These are phyloP conservation scores for Rhexocercosporidium sp. DNA, from an alignment of 2,329 filamentous ascomycete genomes.

Conservation along the genomic window DNA sequence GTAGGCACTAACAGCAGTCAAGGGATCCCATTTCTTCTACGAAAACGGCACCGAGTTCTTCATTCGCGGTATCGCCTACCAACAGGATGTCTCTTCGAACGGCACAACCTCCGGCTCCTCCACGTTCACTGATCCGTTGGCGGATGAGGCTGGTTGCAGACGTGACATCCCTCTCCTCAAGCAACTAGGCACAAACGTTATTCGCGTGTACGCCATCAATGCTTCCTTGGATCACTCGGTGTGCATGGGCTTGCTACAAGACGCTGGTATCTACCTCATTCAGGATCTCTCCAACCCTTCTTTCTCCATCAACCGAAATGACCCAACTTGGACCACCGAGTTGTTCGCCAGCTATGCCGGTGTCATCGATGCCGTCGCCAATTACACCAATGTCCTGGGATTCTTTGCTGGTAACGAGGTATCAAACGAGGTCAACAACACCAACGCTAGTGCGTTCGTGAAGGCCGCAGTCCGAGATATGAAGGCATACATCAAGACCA, in stretches of 20 bases:
- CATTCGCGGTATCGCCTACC: constrained; percentile 94
- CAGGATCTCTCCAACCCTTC: constrained; percentile 85
- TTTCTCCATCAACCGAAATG: constrained; percentile 83
- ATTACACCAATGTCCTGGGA: constrained; percentile 90
- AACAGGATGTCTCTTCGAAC: constrained; percentile 73
- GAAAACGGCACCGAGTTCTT: constrained; percentile 81
- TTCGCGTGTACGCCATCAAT: constrained; percentile 94
- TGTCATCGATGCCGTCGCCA: constrained; percentile 80
- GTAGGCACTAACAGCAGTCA: constrained; percentile 8
- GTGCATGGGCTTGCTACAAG: constrained; percentile 84
- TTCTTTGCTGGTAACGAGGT: constrained; percentile 99
- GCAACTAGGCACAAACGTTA: constrained; percentile 84
- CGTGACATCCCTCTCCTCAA: constrained; percentile 85
- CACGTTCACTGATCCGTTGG: constrained; percentile 82
- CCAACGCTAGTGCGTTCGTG: constrained; percentile 87
- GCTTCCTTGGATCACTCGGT: constrained; percentile 75
- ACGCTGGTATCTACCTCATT: constrained; percentile 93
- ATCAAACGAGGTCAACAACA: constrained; percentile 87
- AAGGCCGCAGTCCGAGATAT: constrained; percentile 97
- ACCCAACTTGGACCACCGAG: constrained; percentile 77
- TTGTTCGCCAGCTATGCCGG: constrained; percentile 81
- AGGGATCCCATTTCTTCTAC: constrained; percentile 44
- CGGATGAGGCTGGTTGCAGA: constrained; percentile 72
- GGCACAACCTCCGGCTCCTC: constrained; percentile 53
- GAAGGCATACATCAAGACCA: constrained; percentile 88